phyloP scores from a whole-genome alignment of 768 basidiomycete genomes.

The Boletus eberwhitei region DNA sequence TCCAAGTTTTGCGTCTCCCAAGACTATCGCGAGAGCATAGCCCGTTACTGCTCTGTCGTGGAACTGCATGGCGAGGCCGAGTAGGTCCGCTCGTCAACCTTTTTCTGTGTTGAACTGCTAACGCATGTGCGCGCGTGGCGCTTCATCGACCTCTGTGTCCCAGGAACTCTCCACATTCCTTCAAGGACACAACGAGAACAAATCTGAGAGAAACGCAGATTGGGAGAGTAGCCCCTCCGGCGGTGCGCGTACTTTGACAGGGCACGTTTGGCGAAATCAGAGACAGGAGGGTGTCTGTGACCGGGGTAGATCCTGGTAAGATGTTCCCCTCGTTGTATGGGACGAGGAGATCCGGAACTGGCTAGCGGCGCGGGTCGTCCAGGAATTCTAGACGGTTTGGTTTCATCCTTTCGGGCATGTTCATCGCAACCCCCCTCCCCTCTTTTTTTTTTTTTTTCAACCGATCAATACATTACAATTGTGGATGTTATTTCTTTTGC shows the following conservation, averaged over 20 bases:
- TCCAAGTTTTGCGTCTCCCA: conserved; percentile 17
- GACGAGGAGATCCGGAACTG: conserved; percentile 13
- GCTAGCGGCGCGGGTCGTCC: conserved; percentile 12
- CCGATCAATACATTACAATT: background rate
- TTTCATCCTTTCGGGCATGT: background rate
- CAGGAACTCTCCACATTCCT: conserved; percentile 8
- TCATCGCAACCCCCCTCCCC: background rate
- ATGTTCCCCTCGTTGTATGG: conserved; percentile 16
- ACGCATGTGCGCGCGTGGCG: background rate
- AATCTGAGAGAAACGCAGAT: conserved; percentile 5
- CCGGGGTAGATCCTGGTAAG: conserved; percentile 17
- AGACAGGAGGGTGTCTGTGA: conserved; percentile 17
- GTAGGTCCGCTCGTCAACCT: background rate
- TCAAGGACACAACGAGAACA: conserved; percentile 16
- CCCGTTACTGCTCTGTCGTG: conserved; percentile 21
- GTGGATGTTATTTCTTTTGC: too few species aligned
- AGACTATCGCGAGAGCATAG: conserved; percentile 15
- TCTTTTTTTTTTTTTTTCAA: too few species aligned
- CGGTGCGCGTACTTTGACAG: conserved; percentile 14
- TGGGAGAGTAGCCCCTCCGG: conserved; percentile 7
- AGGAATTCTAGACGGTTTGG: conserved; percentile 10
- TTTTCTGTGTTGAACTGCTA: background rate
- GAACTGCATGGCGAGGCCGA: too few species aligned
- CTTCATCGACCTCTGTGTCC: conserved; percentile 1
- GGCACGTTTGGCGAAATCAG: conserved; percentile 22